Percentiles rank a stretch among this genome's conserved stretches.
phyloP scores from a whole-genome alignment of 2,329 filamentous ascomycete genomes.

The Cladosporium sp. region DNA sequence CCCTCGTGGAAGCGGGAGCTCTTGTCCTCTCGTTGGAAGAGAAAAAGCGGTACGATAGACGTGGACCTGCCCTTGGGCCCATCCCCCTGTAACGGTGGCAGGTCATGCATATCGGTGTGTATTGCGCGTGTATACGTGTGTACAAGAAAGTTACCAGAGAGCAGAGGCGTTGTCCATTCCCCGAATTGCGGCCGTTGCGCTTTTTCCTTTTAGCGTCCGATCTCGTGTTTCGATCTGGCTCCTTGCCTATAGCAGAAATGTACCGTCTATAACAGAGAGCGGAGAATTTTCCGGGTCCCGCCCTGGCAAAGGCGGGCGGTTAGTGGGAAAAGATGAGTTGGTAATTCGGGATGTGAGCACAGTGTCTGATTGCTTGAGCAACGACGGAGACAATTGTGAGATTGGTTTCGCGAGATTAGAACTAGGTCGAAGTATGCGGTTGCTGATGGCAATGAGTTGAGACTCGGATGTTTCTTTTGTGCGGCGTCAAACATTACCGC shows the following conservation, averaged over 20 bases:
- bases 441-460: neutral
- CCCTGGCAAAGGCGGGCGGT: neutral
- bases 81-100: neutral
- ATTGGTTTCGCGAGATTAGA: neutral
- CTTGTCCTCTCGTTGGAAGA: neutral
- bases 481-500: constrained; percentile 5
- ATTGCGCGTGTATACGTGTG: neutral
- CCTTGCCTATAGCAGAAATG: constrained; percentile 9
- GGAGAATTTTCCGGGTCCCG: neutral
- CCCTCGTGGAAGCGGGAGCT: neutral
- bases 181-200: constrained; percentile 7
- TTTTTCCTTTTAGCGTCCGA: neutral
- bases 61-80: neutral
- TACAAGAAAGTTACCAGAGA: neutral
- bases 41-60: neutral
- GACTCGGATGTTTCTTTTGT: neutral
- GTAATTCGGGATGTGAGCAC: constrained; percentile 13
- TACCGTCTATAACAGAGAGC: neutral
- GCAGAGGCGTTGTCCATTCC: neutral
- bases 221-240: constrained; percentile 5
- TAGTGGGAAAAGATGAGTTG: constrained; percentile 15
- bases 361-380: constrained; percentile 18
- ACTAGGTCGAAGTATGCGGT: neutral
- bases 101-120: neutral
- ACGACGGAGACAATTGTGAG: neutral